Evolutionary conservation across 73 alveolate genomes (phyloP).

Genomic region (Paramecium tetraurelia): DNA sequence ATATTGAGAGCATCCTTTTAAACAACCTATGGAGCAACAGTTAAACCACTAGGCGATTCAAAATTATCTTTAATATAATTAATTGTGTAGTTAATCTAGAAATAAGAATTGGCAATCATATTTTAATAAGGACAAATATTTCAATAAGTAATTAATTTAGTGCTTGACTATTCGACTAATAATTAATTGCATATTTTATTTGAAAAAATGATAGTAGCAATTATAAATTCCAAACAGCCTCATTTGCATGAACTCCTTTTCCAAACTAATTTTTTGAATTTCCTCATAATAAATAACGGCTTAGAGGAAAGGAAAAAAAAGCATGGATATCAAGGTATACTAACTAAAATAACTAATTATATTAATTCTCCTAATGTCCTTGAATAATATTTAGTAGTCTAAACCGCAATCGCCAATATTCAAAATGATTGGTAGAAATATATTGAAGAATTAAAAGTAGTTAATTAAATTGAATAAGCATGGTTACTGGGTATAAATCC

Average conservation of each 20-base stretch:
- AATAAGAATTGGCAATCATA: not conserved
- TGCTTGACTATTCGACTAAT: not conserved
- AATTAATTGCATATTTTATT: not conserved
- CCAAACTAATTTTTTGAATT: not conserved
- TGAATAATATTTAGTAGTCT: not conserved
- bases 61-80: not conserved
- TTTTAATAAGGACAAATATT: not conserved
- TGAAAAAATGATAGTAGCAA: not conserved
- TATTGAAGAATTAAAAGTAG: not conserved
- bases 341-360: not conserved
- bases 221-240: not conserved
- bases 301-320: not conserved
- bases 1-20: not conserved
- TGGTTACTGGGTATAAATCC: conserved; percentile 35
- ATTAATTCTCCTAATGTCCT: not conserved
- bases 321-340: not conserved
- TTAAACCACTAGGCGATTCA: not conserved
- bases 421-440: not conserved
- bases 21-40: not conserved
- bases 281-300: not conserved
- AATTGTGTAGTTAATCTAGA: not conserved
- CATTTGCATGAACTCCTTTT: not conserved
- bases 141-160: not conserved
- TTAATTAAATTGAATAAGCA: not conserved
- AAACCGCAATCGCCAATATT: not conserved